Percentiles rank a stretch among this genome's conserved stretches.
phyloP scores from a whole-genome alignment of 495 filamentous ascomycete genomes.

The Durotheca rogersii region DNA sequence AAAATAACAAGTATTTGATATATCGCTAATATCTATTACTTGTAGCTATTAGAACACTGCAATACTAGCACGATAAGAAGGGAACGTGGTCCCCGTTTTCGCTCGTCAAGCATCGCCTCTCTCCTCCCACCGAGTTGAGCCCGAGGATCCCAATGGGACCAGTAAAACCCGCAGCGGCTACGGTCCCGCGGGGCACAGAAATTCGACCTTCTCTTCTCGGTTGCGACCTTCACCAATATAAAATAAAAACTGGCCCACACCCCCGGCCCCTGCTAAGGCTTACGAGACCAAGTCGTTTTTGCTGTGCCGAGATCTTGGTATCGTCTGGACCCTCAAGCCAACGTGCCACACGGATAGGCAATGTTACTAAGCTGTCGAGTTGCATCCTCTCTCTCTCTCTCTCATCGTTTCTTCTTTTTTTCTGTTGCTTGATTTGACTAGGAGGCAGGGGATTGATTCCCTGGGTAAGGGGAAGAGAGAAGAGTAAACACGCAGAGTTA shows the following conservation, averaged over 20 bases:
- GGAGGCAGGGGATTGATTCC: too few species aligned
- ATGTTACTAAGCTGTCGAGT: not conserved
- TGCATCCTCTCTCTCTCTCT: too few species aligned
- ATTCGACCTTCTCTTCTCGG: not conserved
- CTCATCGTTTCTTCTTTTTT: too few species aligned
- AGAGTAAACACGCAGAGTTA: not conserved
- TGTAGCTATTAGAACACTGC: too few species aligned
- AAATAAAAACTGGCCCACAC: not conserved
- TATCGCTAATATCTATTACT: too few species aligned
- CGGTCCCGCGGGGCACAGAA: not conserved
- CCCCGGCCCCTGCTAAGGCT: not conserved
- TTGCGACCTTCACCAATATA: too few species aligned
- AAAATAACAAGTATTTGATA: too few species aligned
- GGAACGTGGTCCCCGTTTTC: too few species aligned
- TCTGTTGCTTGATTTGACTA: too few species aligned
- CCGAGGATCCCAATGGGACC: not conserved
- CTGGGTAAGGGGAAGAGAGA: not conserved
- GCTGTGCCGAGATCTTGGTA: slow-evolving; percentile 26
- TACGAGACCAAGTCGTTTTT: slow-evolving; percentile 5
- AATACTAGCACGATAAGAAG: too few species aligned
- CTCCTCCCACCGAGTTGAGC: not conserved
- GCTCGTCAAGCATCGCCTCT: not conserved
- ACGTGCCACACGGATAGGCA: not conserved
- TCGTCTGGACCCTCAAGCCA: slow-evolving; percentile 4
- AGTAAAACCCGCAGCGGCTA: not conserved